Evolutionary conservation across 2,329 filamentous ascomycete genomes (phyloP).

Genomic region (Xylariales sp.): DNA sequence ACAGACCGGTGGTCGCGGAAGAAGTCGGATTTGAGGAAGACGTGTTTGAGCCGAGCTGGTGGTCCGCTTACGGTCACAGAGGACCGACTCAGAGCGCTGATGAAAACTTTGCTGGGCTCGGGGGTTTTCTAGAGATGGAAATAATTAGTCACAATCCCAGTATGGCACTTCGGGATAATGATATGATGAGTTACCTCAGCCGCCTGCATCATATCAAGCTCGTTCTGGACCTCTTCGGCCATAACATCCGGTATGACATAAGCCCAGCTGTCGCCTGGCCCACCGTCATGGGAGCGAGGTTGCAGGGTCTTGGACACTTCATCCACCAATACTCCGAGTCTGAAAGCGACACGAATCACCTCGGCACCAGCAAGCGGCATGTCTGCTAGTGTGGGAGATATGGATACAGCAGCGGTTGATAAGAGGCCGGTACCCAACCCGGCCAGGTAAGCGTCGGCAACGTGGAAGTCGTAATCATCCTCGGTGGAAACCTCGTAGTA

Average conservation of each 20-base stretch:
- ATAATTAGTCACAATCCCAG: not conserved
- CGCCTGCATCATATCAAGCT: slow-evolving; percentile 36
- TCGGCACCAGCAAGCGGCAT: slow-evolving; percentile 36
- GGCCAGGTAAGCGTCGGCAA: slow-evolving; percentile 26
- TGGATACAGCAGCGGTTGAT: slow-evolving; percentile 34
- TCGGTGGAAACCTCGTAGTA: slow-evolving; percentile 20
- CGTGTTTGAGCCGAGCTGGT: slow-evolving; percentile 24
- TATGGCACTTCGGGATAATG: too few species aligned
- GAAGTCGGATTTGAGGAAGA: slow-evolving; percentile 24
- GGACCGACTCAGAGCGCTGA: slow-evolving; percentile 29
- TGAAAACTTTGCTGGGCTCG: slow-evolving; percentile 32
- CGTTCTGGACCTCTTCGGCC: slow-evolving; percentile 27
- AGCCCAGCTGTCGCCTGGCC: slow-evolving; percentile 32
- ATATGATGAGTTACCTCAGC: too few species aligned
- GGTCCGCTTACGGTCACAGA: slow-evolving; percentile 36
- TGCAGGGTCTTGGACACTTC: slow-evolving; percentile 38
- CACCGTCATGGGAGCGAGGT: slow-evolving; percentile 18
- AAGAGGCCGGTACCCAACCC: slow-evolving; percentile 43
- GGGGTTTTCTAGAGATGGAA: slow-evolving; percentile 16
- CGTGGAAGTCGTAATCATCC: slow-evolving; percentile 18
- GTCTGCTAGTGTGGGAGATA: slow-evolving; percentile 34
- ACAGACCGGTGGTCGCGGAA: slow-evolving; percentile 26
- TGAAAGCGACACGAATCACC: slow-evolving; percentile 38
- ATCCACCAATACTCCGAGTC: slow-evolving; percentile 39
- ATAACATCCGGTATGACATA: slow-evolving; percentile 33